A percentile compares a stretch with the other conserved stretches of the same genome.
Conservation (phyloP, 1,284 basidiomycete genomes). For the Ceratobasidium papillatum region DNA sequence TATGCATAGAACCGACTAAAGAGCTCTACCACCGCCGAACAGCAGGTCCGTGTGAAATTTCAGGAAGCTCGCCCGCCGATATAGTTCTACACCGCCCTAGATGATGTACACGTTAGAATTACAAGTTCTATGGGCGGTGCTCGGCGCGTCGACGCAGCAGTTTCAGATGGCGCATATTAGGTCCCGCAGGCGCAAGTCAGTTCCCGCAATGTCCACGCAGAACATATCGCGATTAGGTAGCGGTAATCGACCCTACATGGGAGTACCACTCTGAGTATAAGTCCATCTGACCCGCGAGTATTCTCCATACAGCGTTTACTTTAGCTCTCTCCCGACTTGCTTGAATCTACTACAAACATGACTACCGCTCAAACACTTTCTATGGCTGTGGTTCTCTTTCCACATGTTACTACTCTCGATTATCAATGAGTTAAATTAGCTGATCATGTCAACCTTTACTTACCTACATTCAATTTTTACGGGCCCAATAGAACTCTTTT, state of each 20-base stretch:
- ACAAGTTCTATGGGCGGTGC: neutral
- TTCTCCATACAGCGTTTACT: neutral
- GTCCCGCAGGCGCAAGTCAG: constrained; percentile 32
- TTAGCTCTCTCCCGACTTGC: neutral
- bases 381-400: constrained; percentile 6
- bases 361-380: neutral
- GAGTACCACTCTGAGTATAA: neutral
- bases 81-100: no score
- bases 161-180: constrained; percentile 22
- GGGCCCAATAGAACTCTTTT: constrained; percentile 30
- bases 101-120: neutral
- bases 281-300: neutral
- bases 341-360: neutral
- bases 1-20: no score
- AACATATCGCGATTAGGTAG: no score
- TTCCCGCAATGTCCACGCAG: neutral
- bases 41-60: no score
- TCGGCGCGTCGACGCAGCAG: neutral
- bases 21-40: no score
- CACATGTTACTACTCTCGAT: constrained; percentile 1
- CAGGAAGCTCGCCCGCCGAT: no score
- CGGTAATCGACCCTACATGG: no score
- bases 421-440: constrained; percentile 17
- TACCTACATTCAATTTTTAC: neutral
- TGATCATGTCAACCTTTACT: neutral